Conservation (phyloP, 1,284 basidiomycete genomes). For the Trametes polyzona region DNA sequence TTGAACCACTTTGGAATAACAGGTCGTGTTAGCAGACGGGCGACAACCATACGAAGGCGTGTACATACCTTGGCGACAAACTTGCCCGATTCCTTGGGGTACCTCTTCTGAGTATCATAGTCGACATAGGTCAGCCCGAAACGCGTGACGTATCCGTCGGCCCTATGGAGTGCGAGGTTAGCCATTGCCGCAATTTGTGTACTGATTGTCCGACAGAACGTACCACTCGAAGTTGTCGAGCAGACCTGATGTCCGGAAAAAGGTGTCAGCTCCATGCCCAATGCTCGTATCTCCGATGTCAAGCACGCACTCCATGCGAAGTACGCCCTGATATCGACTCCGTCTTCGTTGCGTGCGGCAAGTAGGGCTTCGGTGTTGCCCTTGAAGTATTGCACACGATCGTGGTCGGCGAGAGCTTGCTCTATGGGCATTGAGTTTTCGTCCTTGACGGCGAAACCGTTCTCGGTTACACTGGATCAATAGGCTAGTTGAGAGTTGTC, state of each 20-base stretch:
- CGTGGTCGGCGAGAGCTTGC: constrained; percentile 64
- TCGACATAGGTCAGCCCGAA: constrained; percentile 72
- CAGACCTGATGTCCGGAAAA: constrained; percentile 43
- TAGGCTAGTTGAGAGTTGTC: too few species aligned
- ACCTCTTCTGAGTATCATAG: constrained; percentile 71
- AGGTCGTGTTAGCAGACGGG: neutral
- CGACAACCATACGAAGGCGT: neutral
- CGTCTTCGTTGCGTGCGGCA: constrained; percentile 65
- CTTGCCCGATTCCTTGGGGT: constrained; percentile 68
- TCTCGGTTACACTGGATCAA: constrained; percentile 61
- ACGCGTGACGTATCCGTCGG: constrained; percentile 64
- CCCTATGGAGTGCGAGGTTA: constrained; percentile 37
- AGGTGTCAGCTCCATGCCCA: neutral
- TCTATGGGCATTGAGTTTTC: constrained; percentile 58
- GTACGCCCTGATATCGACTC: constrained; percentile 69
- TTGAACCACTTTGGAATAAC: constrained; percentile 34
- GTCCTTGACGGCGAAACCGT: constrained; percentile 74
- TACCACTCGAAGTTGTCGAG: constrained; percentile 80
- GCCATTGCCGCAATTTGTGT: too few species aligned
- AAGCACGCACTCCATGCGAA: constrained; percentile 67
- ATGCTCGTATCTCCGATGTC: constrained; percentile 4
- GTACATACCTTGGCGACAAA: constrained; percentile 49
- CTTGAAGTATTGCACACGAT: constrained; percentile 70
- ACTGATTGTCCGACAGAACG: constrained; percentile 1
- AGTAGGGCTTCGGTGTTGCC: constrained; percentile 64